Percentiles rank a stretch among this genome's conserved stretches.
phyloP scores from a whole-genome alignment of 228 moss, liverwort and hornwort species.

The Sphagnum magellanicum region DNA sequence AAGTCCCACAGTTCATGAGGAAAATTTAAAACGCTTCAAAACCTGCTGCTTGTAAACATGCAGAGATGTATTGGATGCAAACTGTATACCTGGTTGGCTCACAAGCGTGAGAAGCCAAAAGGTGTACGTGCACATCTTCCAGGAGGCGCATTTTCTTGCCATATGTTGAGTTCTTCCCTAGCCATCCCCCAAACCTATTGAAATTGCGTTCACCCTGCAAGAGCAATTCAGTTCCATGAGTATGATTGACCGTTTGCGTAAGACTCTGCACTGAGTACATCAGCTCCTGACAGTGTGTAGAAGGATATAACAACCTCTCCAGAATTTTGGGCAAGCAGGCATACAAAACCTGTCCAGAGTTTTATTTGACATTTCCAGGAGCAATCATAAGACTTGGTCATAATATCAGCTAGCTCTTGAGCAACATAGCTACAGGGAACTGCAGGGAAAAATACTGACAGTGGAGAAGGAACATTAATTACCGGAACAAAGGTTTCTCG shows the following conservation, averaged over 20 bases:
- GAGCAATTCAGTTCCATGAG: slow-evolving; percentile 1
- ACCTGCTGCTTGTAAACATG: too few species aligned
- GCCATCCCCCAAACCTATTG: slow-evolving; percentile 92
- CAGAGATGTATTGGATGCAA: too few species aligned
- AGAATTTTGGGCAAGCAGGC: too few species aligned
- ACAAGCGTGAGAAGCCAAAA: slow-evolving; percentile 84
- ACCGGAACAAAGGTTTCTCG: slow-evolving; percentile 73
- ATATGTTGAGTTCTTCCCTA: slow-evolving; percentile 90
- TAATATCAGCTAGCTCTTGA: not conserved
- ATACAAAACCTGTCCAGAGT: not conserved
- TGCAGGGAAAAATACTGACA: too few species aligned
- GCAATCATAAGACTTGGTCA: too few species aligned
- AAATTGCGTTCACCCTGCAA: slow-evolving; percentile 82
- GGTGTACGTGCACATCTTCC: slow-evolving; percentile 91
- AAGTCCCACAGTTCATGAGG: too few species aligned
- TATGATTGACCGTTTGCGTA: too few species aligned
- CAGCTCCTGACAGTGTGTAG: too few species aligned
- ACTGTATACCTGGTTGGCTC: slow-evolving; percentile 76
- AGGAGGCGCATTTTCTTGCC: slow-evolving; percentile 82
- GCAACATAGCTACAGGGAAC: not conserved
- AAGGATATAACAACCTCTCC: not conserved
- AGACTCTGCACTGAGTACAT: too few species aligned
- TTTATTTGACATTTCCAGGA: too few species aligned
- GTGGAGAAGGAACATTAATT: not conserved
- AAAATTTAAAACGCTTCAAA: too few species aligned